Evolutionary conservation across 192 early-diverging fungal genomes (phyloP), one percentile per base, ranked within the genome.

Genomic region (Entomortierella parvispora): DNA sequence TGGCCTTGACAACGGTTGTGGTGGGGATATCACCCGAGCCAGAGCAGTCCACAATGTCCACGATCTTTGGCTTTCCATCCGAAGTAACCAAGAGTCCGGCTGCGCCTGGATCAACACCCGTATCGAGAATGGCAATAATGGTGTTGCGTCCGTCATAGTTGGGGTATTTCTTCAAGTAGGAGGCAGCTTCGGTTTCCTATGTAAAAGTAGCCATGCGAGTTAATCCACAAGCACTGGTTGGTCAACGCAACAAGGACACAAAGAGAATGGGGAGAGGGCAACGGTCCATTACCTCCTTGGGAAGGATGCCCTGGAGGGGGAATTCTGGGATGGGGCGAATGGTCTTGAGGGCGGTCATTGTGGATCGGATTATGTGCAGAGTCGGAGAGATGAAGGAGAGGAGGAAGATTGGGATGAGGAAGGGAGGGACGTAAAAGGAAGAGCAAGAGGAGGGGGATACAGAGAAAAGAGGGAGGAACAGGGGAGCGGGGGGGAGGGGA

Each of bases 31-130:
- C 92, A 57, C 91, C 91, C 76, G 87, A 87, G 33, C 97, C 96
- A 2, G 96, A 94, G 86, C 97, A 99, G 85, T 99, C 97, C 45
- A 99, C 87, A 59, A 93, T 89, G 75, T 97, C 94, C 28, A 97
- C 83, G 23, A 99, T 82, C 82, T 99, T 99, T 58, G 90, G 92
- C 76, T 91, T 88, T 45, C 96, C 97, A 49, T 95, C 92, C 20
- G 92, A 90, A 2, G 96, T 98, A 18, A 87, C 71, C 69, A 92
- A 91, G 69, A 99, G 78, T 49, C 96, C 96, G 40, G 90, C 84
- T 33, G 96, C 93, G 22, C 90, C 92, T 32, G 96, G 95, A 84
- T 97, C 95, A n/a, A 99, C 90, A 48, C 95, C 95, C 2, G 96
- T 96, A 74, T 99, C 97, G 20, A 99, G 85, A 58, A 96, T 90